Conservation (phyloP, 2,329 filamentous ascomycete genomes). For the Neonectria ditissima region DNA sequence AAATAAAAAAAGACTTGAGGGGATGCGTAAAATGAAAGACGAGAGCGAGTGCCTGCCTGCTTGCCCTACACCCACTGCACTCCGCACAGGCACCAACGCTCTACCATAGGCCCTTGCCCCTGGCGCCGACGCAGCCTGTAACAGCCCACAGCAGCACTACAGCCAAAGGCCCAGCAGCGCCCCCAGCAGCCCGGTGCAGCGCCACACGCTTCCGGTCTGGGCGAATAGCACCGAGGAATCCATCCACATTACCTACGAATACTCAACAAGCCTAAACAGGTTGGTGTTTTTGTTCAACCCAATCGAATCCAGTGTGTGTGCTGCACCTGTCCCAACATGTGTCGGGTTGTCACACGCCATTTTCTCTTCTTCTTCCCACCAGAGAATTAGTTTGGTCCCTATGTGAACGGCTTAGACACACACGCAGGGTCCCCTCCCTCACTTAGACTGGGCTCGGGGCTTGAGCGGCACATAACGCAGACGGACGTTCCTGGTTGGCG, state of each 20-base stretch:
- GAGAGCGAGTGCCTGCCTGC: too few species aligned
- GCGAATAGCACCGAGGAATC: slow-evolving; percentile 16
- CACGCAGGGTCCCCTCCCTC: slow-evolving; percentile 6
- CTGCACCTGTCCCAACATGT: slow-evolving; percentile 7
- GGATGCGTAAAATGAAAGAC: slow-evolving; percentile 12
- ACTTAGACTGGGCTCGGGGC: neutral
- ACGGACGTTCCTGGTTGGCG: slow-evolving; percentile 13
- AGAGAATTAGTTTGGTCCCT: neutral
- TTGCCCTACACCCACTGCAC: too few species aligned
- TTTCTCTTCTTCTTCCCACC: neutral
- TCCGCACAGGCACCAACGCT: slow-evolving; percentile 17
- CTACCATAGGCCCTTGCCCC: slow-evolving; percentile 21
- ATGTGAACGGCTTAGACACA: neutral
- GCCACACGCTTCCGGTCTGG: slow-evolving; percentile 17
- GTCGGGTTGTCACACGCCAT: neutral
- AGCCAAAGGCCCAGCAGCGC: slow-evolving; percentile 4
- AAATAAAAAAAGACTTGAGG: too few species aligned
- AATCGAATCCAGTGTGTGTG: neutral
- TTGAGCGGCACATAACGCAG: slow-evolving; percentile 1
- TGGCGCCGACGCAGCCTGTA: slow-evolving; percentile 18
- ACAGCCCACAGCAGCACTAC: slow-evolving; percentile 5
- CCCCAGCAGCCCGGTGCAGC: slow-evolving; percentile 19
- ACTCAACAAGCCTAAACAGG: neutral
- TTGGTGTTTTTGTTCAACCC: too few species aligned
- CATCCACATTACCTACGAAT: slow-evolving; percentile 2